Evolutionary conservation across 371 early-diverging fungal species (phyloP).

Genomic region (Circinella minor): DNA sequence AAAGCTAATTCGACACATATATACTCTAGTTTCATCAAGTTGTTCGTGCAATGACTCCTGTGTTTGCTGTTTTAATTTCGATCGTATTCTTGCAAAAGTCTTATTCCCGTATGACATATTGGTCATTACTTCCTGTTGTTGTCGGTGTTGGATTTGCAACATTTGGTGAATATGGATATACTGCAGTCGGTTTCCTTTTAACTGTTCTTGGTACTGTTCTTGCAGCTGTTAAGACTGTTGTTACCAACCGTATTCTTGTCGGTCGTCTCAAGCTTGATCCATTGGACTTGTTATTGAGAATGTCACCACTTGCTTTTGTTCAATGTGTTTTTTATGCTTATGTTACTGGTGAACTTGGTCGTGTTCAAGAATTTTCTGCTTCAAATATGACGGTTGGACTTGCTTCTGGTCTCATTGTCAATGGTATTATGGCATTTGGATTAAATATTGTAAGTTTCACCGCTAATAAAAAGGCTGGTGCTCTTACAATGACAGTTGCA

Average conservation of each 20-base stretch:
- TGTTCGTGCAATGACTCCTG: conserved; percentile 86
- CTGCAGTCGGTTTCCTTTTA: conserved; percentile 69
- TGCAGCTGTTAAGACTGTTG: conserved; percentile 84
- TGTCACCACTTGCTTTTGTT: conserved; percentile 81
- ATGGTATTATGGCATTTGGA: conserved; percentile 84
- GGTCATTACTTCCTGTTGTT: conserved; percentile 73
- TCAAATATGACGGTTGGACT: conserved; percentile 53
- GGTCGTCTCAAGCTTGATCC: conserved; percentile 82
- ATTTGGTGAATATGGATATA: conserved; percentile 81
- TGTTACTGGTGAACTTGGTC: conserved; percentile 70
- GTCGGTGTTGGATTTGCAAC: conserved; percentile 87
- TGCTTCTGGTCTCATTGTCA: conserved; percentile 63
- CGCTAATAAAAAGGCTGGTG: conserved; percentile 84
- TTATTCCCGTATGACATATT: conserved; percentile 62
- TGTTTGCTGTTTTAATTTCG: conserved; percentile 77
- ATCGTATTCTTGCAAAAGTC: conserved; percentile 59
- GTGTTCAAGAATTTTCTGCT: conserved; percentile 52
- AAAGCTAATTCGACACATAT: too few species aligned
- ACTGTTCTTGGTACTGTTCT: conserved; percentile 84
- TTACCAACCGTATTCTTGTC: conserved; percentile 81
- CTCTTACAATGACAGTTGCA: conserved; percentile 89
- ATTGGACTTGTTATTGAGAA: conserved; percentile 79
- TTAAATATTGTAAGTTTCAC: conserved; percentile 84
- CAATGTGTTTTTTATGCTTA: conserved; percentile 75
- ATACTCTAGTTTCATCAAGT: conserved; percentile 76